phyloP scores from a whole-genome alignment of 139 green algal genomes.

The Coelastrella sp. region DNA sequence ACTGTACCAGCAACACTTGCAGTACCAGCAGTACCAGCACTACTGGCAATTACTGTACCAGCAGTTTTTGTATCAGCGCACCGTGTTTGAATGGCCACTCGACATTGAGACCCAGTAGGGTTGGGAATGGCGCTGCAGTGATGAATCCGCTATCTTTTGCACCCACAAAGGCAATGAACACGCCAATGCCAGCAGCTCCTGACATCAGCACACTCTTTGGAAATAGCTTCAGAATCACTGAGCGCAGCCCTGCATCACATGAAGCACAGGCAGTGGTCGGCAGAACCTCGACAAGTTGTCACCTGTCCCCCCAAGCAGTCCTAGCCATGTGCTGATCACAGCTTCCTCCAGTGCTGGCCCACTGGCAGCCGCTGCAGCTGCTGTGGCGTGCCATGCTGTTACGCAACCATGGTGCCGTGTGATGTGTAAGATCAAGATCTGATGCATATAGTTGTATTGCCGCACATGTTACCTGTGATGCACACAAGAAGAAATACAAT shows the following conservation, averaged over 20 bases:
- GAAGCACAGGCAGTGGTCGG: too few species aligned
- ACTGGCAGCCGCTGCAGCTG: too few species aligned
- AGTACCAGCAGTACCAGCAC: neutral
- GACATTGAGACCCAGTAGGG: constrained; percentile 37
- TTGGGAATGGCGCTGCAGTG: constrained; percentile 54
- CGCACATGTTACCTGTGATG: constrained; percentile 50
- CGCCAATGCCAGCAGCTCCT: constrained; percentile 70
- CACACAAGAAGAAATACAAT: constrained; percentile 70
- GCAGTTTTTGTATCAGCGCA: too few species aligned
- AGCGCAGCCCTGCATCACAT: constrained; percentile 54
- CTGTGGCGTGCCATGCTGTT: neutral
- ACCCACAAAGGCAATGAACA: constrained; percentile 78
- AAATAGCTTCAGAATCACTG: constrained; percentile 44
- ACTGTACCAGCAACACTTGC: constrained; percentile 9
- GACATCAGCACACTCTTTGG: constrained; percentile 67
- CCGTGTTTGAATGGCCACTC: constrained; percentile 48
- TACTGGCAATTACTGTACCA: neutral
- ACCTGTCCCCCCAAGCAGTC: too few species aligned
- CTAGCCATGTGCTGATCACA: too few species aligned
- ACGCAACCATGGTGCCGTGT: neutral
- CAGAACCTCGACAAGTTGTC: neutral
- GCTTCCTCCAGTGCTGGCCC: too few species aligned
- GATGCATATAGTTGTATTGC: too few species aligned
- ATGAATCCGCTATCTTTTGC: constrained; percentile 50
- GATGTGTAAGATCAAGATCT: too few species aligned